Conservation (phyloP, 495 filamentous ascomycete species). For the Penicillium coprophilum region DNA sequence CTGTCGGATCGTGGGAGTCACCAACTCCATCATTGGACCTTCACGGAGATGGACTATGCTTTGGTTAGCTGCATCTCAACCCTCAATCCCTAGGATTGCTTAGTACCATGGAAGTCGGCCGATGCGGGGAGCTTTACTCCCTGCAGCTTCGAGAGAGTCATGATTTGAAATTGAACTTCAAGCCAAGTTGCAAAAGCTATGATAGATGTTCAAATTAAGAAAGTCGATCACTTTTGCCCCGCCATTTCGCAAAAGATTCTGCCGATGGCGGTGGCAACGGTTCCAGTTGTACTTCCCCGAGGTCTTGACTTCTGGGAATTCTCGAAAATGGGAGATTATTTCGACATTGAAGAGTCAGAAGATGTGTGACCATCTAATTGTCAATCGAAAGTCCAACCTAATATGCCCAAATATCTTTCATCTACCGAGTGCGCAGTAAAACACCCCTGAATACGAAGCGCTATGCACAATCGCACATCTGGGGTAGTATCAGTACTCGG, state of each 20-base stretch:
- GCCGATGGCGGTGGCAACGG: conserved; percentile 17
- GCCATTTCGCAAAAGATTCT: conserved; percentile 15
- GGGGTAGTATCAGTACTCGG: conserved; percentile 4
- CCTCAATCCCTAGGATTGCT: conserved; percentile 23
- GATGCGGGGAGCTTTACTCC: conserved; percentile 64
- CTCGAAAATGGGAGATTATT: neutral
- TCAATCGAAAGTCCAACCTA: neutral
- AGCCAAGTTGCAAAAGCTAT: neutral
- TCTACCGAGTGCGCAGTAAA: no score
- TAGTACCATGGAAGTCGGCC: conserved; percentile 65
- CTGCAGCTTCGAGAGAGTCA: conserved; percentile 43
- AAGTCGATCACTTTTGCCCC: conserved; percentile 17
- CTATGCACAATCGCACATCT: neutral
- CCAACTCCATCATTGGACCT: conserved; percentile 77
- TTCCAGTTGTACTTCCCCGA: no score
- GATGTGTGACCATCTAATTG: neutral
- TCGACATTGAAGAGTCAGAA: neutral
- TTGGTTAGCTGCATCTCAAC: conserved; percentile 12
- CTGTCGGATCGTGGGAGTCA: conserved; percentile 68
- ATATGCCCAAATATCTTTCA: neutral
- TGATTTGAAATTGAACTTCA: conserved; percentile 12
- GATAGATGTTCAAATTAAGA: conserved; percentile 5
- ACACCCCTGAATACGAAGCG: no score
- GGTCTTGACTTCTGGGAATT: no score
- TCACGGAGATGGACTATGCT: conserved; percentile 67